Evolutionary conservation across 345 rosid species (phyloP).

Genomic region (Lenwebbia sp.): DNA sequence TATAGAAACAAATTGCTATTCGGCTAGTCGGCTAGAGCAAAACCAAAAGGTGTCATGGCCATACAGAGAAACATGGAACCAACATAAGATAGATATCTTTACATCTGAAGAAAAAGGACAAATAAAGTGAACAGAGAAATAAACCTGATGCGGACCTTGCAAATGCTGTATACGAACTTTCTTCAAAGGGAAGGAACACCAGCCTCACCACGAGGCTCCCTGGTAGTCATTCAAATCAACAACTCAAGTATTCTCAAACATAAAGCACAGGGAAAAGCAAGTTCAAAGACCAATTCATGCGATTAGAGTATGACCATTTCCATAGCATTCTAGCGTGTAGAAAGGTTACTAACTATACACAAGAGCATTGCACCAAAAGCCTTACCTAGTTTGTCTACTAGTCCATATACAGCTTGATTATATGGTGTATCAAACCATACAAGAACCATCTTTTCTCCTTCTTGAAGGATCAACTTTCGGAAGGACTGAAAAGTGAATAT

Average conservation of each 20-base stretch:
- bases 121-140: conserved; percentile 31
- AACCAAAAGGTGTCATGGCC: background rate
- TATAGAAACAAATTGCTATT: background rate
- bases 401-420: conserved; percentile 93
- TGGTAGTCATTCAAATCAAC: conserved; percentile 12
- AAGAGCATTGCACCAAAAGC: background rate
- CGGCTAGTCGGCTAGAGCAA: background rate
- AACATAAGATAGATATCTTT: background rate
- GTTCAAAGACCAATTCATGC: background rate
- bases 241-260: conserved; percentile 1
- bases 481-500: conserved; percentile 81
- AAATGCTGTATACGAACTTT: conserved; percentile 86
- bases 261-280: background rate
- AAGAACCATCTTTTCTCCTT: conserved; percentile 91
- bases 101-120: background rate
- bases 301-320: background rate
- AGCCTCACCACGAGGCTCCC: conserved; percentile 94
- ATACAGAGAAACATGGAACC: background rate
- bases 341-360: background rate
- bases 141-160: conserved; percentile 99
- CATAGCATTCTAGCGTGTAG: background rate
- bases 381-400: conserved; percentile 86
- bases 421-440: conserved; percentile 96
- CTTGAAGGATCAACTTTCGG: conserved; percentile 84
- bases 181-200: conserved; percentile 95